A percentile compares a stretch with the other conserved stretches of the same genome.
phyloP scores from a whole-genome alignment of 2,329 filamentous ascomycete species.

The Ophiostoma populinum region DNA sequence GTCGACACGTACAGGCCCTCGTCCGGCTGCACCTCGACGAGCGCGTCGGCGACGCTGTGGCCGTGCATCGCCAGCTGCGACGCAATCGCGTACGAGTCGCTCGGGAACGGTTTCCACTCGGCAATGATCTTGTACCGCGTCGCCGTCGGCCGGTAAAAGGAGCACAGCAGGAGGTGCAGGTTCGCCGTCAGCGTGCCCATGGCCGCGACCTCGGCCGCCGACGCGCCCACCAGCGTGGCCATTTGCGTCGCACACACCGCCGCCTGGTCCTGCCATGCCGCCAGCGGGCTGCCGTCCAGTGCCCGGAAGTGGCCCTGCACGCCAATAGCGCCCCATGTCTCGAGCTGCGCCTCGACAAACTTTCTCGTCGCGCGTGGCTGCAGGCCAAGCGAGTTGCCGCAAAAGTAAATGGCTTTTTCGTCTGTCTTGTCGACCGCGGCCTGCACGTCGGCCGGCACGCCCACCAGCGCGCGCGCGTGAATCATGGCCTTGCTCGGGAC shows the following conservation, averaged over 20 bases:
- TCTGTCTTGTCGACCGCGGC: conserved; percentile 18
- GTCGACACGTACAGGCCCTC: conserved; percentile 47
- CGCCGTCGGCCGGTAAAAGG: conserved; percentile 59
- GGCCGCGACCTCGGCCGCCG: conserved; percentile 55
- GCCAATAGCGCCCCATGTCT: conserved; percentile 70
- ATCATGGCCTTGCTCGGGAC: conserved; percentile 48
- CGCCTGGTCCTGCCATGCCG: conserved; percentile 63
- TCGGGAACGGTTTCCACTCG: conserved; percentile 83
- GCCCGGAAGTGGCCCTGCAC: conserved; percentile 69
- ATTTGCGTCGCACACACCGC: conserved; percentile 54
- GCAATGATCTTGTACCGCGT: conserved; percentile 60
- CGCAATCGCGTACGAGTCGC: conserved; percentile 74
- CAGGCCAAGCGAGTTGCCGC: conserved; percentile 75
- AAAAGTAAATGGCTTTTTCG: conserved; percentile 57
- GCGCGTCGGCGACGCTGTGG: conserved; percentile 45
- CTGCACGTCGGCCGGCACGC: not conserved
- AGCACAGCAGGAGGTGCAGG: conserved; percentile 65
- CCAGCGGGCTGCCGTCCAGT: conserved; percentile 40
- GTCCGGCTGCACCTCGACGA: conserved; percentile 57
- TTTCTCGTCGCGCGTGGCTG: conserved; percentile 53
- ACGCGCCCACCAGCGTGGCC: conserved; percentile 58
- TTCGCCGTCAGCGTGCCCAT: conserved; percentile 82
- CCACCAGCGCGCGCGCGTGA: conserved; percentile 18
- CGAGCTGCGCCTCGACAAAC: conserved; percentile 55
- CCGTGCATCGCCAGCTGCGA: conserved; percentile 62